Evolutionary conservation across 2,329 filamentous ascomycete genomes (phyloP), one percentile per base, ranked within the genome.

Genomic region (Sporothrix luriei): DNA sequence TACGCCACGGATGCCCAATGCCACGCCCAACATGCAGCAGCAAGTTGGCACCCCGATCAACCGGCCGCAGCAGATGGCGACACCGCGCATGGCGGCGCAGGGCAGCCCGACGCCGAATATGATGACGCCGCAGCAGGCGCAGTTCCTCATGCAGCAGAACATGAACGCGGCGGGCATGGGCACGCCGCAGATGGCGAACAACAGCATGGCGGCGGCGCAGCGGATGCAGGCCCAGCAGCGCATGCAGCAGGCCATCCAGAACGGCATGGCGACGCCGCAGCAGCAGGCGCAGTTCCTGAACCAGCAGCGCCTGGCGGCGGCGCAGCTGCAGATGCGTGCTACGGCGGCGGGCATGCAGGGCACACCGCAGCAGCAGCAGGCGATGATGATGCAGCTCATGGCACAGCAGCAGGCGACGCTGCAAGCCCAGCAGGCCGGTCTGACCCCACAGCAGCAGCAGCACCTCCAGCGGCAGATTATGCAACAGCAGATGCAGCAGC

Each of bases 1-100:
- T n/a, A 90, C 88, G 11, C 88, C 88, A 33, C 83, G 87, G 14
- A 86, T 90, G 79, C 85, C 84, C 6, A 84, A 83, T 72, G 82
- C 85, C 16, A 90, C 88, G 1, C 88, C 88, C 1, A 87, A 86
- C 71, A 85, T 89, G 14, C 86, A 88, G 70, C 68, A 68, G 61
- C 71, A 71, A 29, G 68, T 71, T 49, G 84, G 83, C 38, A 90
- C 88, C 0, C 88, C 88, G 0, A 84, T 88, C 79, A 85, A 70
- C 78, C 82, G 75, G 77, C 84, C 75, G 13, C 77, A 77, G 70
- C 74, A 76, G 48, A 83, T 85, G 74, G 78, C 81, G 13, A 90
- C 87, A 13, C 88, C 88, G 59, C 84, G 87, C 69, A 88, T 74
- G 73, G 57, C 66, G 2, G 49, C 54, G 1, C 73, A 90, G 77